These are phyloP conservation scores for Ceratocystis diversiconidia DNA, from an alignment of 2,329 filamentous ascomycete genomes.

Conservation along the genomic window DNA sequence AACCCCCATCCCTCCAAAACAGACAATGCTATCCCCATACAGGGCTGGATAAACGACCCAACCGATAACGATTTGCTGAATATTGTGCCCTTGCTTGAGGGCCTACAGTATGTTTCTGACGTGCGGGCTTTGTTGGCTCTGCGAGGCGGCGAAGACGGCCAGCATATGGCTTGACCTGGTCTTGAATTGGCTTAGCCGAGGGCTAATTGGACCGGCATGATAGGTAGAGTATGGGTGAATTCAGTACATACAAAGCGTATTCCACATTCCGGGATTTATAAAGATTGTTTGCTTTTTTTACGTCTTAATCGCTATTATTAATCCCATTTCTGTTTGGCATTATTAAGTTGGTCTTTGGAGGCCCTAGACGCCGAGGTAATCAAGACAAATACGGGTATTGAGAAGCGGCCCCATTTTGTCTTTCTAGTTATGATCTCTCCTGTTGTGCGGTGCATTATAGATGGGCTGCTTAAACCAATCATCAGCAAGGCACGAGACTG, in stretches of 20 bases:
- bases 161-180: slow-evolving; percentile 34
- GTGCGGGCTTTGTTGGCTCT: slow-evolving; percentile 81
- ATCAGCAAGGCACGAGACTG: background rate
- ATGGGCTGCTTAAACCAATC: too few species aligned
- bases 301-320: background rate
- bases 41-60: slow-evolving; percentile 98
- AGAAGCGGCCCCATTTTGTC: too few species aligned
- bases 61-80: slow-evolving; percentile 93
- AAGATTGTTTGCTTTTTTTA: background rate
- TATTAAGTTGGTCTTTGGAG: background rate
- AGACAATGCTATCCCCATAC: slow-evolving; percentile 99
- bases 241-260: slow-evolving; percentile 1
- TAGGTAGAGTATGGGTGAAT: slow-evolving; percentile 1
- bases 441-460: too few species aligned
- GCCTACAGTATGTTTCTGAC: slow-evolving; percentile 90
- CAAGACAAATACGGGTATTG: too few species aligned
- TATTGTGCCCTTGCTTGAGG: slow-evolving; percentile 81
- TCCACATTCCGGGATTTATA: background rate
- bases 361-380: background rate
- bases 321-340: background rate
- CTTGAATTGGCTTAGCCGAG: background rate
- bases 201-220: background rate
- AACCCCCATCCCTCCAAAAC: slow-evolving; percentile 9
- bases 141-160: slow-evolving; percentile 67
- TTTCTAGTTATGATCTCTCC: too few species aligned